Evolutionary conservation across 176 grass and related monocot genomes (phyloP).

Genomic region (Juncus inflexus): DNA sequence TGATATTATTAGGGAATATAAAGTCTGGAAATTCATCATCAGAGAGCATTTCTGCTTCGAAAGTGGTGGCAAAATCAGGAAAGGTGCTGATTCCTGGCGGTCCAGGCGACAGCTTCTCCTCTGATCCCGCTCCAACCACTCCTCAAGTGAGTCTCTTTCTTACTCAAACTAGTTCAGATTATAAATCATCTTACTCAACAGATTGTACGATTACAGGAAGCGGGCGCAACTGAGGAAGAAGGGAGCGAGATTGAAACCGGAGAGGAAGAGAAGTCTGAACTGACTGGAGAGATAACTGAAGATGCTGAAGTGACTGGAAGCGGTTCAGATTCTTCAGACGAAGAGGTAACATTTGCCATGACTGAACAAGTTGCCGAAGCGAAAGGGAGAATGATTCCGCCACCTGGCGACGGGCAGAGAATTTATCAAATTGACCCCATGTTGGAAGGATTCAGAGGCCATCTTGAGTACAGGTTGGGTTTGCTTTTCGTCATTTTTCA

Average conservation of each 20-base stretch:
- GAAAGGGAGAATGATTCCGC: slow-evolving; percentile 38
- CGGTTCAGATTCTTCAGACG: neutral
- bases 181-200: slow-evolving; percentile 5
- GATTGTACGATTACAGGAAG: slow-evolving; percentile 33
- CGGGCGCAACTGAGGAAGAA: slow-evolving; percentile 29
- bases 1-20: slow-evolving; percentile 28
- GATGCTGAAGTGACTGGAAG: slow-evolving; percentile 10
- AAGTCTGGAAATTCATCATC: slow-evolving; percentile 27
- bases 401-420: slow-evolving; percentile 47
- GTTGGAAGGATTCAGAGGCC: slow-evolving; percentile 41
- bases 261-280: slow-evolving; percentile 29
- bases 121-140: slow-evolving; percentile 5
- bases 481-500: slow-evolving; percentile 15
- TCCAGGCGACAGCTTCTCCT: slow-evolving; percentile 33
- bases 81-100: slow-evolving; percentile 53
- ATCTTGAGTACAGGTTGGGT: slow-evolving; percentile 76
- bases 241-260: neutral
- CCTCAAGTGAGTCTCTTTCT: slow-evolving; percentile 12
- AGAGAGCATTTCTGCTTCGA: slow-evolving; percentile 23
- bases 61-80: slow-evolving; percentile 25
- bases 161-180: slow-evolving; percentile 42
- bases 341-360: slow-evolving; percentile 1
- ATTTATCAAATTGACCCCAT: slow-evolving; percentile 70
- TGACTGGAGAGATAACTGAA: neutral
- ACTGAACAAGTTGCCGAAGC: slow-evolving; percentile 27